These are phyloP conservation scores for Sclerotinia borealis DNA, from an alignment of 2,329 filamentous ascomycete genomes.

Conservation along the genomic window DNA sequence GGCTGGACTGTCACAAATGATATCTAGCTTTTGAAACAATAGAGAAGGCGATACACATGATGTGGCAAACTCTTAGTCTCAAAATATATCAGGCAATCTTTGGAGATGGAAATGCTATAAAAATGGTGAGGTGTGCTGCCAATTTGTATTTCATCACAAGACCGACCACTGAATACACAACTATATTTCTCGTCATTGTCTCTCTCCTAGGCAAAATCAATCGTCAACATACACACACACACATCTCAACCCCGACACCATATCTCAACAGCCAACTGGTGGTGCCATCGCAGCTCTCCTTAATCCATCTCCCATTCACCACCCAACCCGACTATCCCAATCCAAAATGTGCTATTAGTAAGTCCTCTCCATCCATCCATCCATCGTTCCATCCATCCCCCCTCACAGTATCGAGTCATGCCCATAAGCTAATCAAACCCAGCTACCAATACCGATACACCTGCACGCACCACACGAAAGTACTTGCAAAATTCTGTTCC, in stretches of 20 bases:
- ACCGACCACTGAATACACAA: not conserved
- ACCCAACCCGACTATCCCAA: not conserved
- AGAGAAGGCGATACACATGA: not conserved
- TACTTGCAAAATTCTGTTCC: conserved; percentile 28
- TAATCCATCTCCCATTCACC: not conserved
- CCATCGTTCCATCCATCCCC: not conserved
- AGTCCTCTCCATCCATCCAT: not conserved
- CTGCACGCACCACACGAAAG: conserved; percentile 28
- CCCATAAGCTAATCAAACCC: not conserved
- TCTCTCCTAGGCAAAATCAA: not conserved
- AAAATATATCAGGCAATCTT: not conserved
- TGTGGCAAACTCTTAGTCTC: not conserved
- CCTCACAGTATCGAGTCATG: no score
- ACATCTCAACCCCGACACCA: not conserved
- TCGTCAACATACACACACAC: no score
- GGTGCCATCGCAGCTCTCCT: no score
- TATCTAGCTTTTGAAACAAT: not conserved
- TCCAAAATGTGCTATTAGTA: conserved; percentile 7
- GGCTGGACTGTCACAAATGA: not conserved
- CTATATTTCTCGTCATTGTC: not conserved
- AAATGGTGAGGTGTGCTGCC: not conserved
- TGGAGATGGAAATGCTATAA: not conserved
- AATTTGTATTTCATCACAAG: not conserved
- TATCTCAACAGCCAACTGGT: not conserved
- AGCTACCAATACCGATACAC: conserved; percentile 30